Evolutionary conservation across 768 basidiomycete genomes (phyloP).

Genomic region (Rhodotorula taiwanensis): DNA sequence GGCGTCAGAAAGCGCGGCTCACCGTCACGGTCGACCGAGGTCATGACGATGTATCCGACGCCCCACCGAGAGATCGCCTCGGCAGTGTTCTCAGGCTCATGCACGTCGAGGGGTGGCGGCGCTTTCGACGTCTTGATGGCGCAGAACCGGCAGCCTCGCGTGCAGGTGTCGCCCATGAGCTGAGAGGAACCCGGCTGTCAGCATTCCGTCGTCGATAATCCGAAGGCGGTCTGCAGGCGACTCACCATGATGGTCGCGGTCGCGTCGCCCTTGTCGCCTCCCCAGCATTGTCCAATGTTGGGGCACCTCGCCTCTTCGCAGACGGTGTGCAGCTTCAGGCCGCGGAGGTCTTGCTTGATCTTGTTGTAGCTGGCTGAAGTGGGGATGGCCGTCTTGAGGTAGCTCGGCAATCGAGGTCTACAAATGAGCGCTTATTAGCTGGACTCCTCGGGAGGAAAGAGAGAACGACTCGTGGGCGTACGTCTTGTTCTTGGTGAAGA

Average conservation of each 20-base stretch:
- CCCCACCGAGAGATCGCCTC: conserved; percentile 98
- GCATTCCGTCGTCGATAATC: background rate
- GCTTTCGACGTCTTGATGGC: conserved; percentile 86
- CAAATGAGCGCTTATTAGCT: too few relatives aligned
- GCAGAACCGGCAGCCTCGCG: conserved; percentile 94
- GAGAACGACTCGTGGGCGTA: background rate
- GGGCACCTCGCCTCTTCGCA: conserved; percentile 99
- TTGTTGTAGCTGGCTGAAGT: conserved; percentile 78
- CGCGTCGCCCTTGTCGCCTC: conserved; percentile 63
- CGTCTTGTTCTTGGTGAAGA: conserved; percentile 28
- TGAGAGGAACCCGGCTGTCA: conserved; percentile 42
- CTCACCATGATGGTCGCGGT: conserved; percentile 98
- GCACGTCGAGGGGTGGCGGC: conserved; percentile 85
- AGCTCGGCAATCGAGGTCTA: conserved; percentile 36
- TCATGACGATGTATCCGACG: conserved; percentile 92
- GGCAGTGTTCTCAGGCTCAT: conserved; percentile 96
- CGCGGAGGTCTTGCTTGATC: conserved; percentile 91
- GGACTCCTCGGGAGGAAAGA: too few relatives aligned
- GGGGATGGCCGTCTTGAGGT: conserved; percentile 49
- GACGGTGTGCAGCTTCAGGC: conserved; percentile 85
- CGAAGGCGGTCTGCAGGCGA: background rate
- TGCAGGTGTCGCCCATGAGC: conserved; percentile 99
- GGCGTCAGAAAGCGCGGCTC: conserved; percentile 38
- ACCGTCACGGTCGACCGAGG: conserved; percentile 96
- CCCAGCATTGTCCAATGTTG: conserved; percentile 99